Evolutionary conservation across 2,329 filamentous ascomycete genomes (phyloP), one percentile per base, ranked within the genome.

Genomic region (Penicillium olsonii): DNA sequence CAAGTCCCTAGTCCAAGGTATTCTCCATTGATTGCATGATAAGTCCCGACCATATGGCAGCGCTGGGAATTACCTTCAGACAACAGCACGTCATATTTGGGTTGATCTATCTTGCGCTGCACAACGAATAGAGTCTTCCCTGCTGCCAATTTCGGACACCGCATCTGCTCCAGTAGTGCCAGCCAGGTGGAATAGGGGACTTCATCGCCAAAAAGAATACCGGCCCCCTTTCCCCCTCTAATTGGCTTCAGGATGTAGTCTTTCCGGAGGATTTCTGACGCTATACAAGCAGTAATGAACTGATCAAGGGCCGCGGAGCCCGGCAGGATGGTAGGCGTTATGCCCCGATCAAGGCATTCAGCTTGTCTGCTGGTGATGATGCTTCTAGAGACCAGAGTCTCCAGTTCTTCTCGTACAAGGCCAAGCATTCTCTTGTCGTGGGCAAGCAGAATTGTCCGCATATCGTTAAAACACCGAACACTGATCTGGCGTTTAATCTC

Each of bases 401-500:
- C 22, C 2, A 57, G 22, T 12, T 63, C 55, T 47, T 71, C 53
- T n/a, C 59, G 47, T 20, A 70, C 54, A 29, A 73, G 54, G 5
- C 69, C 63, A 4, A 70, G 52, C 57, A 70, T 65, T 27, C 68
- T 26, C 52, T 69, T 70, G 35, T 70, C 68, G 35, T 69, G 67
- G 4, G 60, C 57, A 2, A 70, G 55, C 5, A 65, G 51, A 1
- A 67, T 55, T 8, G 56, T 61, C 15, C 67, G 61, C 42, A 71
- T 57, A 31, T 70, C 66, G 37, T 71, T 69, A 20, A 68, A 62
- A 29, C 65, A 67, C 6, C 56, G 51, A 5, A 62, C 27, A 3
- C 56, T 52, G 9, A 70, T 29, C 6, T 65, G 57, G 1, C 47
- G 60, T 9, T 62, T 41, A 49, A 68, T 59, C 17, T 63, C 56